Base-by-base conservation (phyloP, 768 basidiomycete species). In the Boletus bicolor region DNA sequence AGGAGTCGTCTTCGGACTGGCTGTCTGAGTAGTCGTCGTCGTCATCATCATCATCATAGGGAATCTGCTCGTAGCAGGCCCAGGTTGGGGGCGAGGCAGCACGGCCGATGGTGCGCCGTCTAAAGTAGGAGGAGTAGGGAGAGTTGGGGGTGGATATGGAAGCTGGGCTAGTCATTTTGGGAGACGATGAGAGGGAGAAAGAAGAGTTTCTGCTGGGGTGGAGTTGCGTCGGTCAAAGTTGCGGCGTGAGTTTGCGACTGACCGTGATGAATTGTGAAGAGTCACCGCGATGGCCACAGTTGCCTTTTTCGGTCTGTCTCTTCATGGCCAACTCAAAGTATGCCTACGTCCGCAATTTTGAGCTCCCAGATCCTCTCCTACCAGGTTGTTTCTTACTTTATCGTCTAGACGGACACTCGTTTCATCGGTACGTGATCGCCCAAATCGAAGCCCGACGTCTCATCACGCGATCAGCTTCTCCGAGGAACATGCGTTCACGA, bases 51-150 rank as follows among this genome's bases (percentile, higher is more conserved):
- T 83, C 78, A 68, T 81, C 82, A 73, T 77, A 83, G 58, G 84
- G 86, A 70, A 91, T 91, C 80, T 91, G 89, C 79, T 92, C 90
- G 72, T 91, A 92, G 79, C 89, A 92, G 11, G 89, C 89, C 89
- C 89, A 91, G 0, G 88, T 91, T 26, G 90, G 89, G 2, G 90
- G 90, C 4, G 88, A 90, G 17, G 89, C 84, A 38, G 90, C 89
- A 50, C 89, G 82, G 24, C 90, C 89, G 61, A 91, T 83, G 41
- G 82, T 81, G 61, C 89, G 87, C 49, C 85, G 83, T 51, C 87
- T 74, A 53, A 77, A 86, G 74, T 65, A 71, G 42, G 71, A 65
- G 9, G 65, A 66, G 54, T 59, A 58, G 36, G 70, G 68, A 21
- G 70, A 57, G 46, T 51, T 66, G 26, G 58, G 55, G 2, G 56